Conservation (phyloP, 352 stramenopile species). For the Globisporangium perplexum region DNA sequence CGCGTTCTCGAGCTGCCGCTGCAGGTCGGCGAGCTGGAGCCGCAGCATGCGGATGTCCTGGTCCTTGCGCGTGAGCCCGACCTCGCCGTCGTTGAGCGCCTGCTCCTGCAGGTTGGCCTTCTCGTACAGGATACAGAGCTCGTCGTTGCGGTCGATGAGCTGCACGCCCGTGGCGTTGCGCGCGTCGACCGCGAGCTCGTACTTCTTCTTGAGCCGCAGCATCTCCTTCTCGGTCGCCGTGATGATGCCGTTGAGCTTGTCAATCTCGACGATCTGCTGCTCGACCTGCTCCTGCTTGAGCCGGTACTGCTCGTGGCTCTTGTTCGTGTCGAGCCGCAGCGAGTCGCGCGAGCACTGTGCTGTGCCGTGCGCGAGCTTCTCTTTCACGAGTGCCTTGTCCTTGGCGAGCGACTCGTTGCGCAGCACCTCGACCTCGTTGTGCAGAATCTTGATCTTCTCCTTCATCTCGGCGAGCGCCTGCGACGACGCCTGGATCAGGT, state of each 20-base stretch:
- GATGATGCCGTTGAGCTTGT: constrained; percentile 94
- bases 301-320: constrained; percentile 85
- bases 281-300: constrained; percentile 90
- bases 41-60: constrained; percentile 76
- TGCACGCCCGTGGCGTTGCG: constrained; percentile 89
- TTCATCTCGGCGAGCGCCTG: constrained; percentile 95
- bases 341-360: constrained; percentile 87
- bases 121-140: constrained; percentile 94
- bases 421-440: constrained; percentile 94
- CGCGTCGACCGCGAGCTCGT: constrained; percentile 84
- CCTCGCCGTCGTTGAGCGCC: constrained; percentile 73
- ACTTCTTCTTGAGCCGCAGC: constrained; percentile 90
- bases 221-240: constrained; percentile 89
- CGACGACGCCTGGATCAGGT: constrained; percentile 88
- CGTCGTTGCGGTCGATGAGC: constrained; percentile 94
- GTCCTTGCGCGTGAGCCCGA: constrained; percentile 76
- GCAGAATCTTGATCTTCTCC: constrained; percentile 95
- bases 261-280: constrained; percentile 94
- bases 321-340: constrained; percentile 89
- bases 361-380: constrained; percentile 79
- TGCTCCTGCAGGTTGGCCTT: constrained; percentile 89
- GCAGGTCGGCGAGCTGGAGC: constrained; percentile 64
- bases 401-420: constrained; percentile 91
- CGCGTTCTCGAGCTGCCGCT: constrained; percentile 70
- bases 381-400: constrained; percentile 90